Base-by-base conservation (phyloP, 192 early-diverging fungal genomes). In the Coemansia sp. region DNA sequence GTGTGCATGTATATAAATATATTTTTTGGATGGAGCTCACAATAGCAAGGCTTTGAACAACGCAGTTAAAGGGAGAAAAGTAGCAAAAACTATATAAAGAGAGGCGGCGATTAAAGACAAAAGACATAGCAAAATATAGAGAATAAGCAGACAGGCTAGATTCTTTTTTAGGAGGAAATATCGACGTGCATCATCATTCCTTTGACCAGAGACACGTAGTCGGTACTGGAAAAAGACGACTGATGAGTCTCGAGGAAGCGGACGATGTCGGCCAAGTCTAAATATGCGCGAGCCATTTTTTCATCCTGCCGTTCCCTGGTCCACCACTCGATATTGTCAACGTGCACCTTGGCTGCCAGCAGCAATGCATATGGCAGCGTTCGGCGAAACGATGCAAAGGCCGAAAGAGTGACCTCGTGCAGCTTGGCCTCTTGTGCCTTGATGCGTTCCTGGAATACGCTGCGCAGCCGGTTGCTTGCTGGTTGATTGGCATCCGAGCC, bases 291-390 rank as follows among this genome's bases (percentile, higher is more conserved):
- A 27, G 71, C 64, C 27, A 64, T 67, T n/a, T 72, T 67, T 16
- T 53, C 62, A n/a, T 51, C 60, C n/a, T 66, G 63, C 20, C 58
- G 56, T 34, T 72, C 67, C 39, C 64, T 55, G 36, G 71, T 34
- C 67, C 71, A 69, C 64, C 71, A 79, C 65, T 79, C 60, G n/a
- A 73, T 79, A 36, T 70, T 79, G 71, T 79, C 76, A 13, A 73
- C 39, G 55, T 79, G 76, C 23, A 79, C 71, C 46, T 79, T 79
- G 46, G 71, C 71, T 6, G 65, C 70, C 54, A 79, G 58, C 51
- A 79, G 48, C 14, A 79, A 63, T 3, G 76, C 67, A 32, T 79
- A 79, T 9, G 76, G 76, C 61, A 79, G 60, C 13, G 76, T 79
- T 36, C 76, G 67, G 27, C 68, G 76, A 61, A 69, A 79, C 1